These are phyloP conservation scores for Boechera retrofracta DNA, from an alignment of 345 rosid genomes.

Conservation along the genomic window DNA sequence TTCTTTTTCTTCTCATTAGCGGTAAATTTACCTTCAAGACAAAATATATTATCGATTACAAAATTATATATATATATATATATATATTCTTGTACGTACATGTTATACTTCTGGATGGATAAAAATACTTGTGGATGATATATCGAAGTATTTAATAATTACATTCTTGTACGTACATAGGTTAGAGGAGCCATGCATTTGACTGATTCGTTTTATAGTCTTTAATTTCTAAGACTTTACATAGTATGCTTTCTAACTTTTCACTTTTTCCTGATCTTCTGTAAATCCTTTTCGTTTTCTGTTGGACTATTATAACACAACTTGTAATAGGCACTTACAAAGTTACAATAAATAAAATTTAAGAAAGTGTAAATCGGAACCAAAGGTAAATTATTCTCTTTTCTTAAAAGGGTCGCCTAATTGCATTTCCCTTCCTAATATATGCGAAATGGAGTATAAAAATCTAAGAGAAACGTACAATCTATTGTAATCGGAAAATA, in stretches of 20 bases:
- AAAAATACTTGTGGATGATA: neutral
- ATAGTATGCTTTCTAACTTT: conserved; percentile 39
- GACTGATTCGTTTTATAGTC: conserved; percentile 18
- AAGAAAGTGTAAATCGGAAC: neutral
- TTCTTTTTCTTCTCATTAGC: neutral
- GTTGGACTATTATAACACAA: conserved; percentile 1
- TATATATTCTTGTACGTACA: no score
- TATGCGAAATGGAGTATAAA: neutral
- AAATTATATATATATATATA: neutral
- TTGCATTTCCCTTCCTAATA: neutral
- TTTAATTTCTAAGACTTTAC: conserved; percentile 25
- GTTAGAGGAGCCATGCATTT: conserved; percentile 37
- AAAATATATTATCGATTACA: neutral
- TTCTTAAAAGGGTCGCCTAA: conserved; percentile 31
- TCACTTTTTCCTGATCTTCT: conserved; percentile 33
- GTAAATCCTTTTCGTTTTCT: conserved; percentile 13
- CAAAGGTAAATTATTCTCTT: conserved; percentile 10
- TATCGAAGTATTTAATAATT: conserved; percentile 12
- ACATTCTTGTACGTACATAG: conserved; percentile 30
- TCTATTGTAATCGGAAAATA: neutral
- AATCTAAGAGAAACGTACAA: neutral
- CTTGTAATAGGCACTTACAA: neutral
- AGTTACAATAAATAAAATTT: neutral
- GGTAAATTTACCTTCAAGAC: neutral
- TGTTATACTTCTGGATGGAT: neutral